Evolutionary conservation across 1,139 yeast genomes (phyloP).

Genomic region (Geotrichum citri-aurantii): DNA sequence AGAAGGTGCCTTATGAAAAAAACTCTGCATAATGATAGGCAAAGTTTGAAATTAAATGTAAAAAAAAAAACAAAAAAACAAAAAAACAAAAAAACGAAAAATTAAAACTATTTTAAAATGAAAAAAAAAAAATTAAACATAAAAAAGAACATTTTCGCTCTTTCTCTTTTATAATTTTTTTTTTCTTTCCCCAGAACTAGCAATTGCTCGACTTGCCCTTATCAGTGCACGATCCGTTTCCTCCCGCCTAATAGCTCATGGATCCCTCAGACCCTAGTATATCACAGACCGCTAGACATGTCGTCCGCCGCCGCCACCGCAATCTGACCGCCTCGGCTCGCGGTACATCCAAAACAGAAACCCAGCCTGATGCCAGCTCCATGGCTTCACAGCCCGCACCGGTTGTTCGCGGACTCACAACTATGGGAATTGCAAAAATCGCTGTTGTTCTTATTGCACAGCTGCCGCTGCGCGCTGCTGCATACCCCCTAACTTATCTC

Average conservation of each 20-base stretch:
- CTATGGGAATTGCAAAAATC: constrained; percentile 5
- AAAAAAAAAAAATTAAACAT: neutral
- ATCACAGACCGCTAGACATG: constrained; percentile 1
- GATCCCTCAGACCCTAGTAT: constrained; percentile 4
- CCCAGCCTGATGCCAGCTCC: constrained; percentile 3
- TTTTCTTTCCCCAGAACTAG: neutral
- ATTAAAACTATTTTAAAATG: too few species aligned
- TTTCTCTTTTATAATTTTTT: neutral
- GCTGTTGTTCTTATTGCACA: constrained; percentile 15
- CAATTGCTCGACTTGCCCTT: neutral
- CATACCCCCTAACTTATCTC: constrained; percentile 19
- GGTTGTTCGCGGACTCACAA: neutral
- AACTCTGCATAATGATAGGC: too few species aligned
- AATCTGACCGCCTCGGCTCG: neutral
- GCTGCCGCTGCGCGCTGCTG: constrained; percentile 14
- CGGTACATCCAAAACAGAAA: neutral
- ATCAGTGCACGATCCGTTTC: neutral
- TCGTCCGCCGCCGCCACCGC: neutral
- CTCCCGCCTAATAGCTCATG: neutral
- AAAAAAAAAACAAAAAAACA: neutral
- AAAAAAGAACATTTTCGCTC: neutral
- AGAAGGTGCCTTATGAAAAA: neutral
- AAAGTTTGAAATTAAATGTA: too few species aligned
- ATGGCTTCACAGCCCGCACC: neutral
- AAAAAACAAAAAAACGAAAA: neutral